phyloP scores from a whole-genome alignment of 371 early-diverging fungal species.

The Polyrhizophydium stewartii region DNA sequence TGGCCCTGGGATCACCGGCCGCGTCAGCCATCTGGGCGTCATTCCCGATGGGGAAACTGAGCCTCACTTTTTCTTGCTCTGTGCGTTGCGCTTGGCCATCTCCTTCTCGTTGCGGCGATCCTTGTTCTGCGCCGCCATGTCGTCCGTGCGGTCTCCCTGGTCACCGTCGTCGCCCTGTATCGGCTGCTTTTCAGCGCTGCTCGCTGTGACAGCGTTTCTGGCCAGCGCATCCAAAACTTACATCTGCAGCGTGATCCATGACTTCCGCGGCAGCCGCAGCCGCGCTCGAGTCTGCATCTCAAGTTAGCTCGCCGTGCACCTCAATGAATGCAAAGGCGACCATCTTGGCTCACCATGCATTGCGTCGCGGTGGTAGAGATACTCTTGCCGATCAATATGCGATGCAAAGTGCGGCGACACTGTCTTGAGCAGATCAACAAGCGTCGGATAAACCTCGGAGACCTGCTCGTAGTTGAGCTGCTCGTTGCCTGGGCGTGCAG shows the following conservation, averaged over 20 bases:
- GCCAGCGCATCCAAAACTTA: neutral
- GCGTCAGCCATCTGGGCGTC: no score
- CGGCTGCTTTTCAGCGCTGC: no score
- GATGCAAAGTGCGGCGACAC: constrained; percentile 35
- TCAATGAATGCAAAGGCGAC: no score
- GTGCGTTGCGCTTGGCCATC: neutral
- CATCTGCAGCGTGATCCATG: constrained; percentile 1
- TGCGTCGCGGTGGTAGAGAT: constrained; percentile 10
- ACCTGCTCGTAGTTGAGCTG: constrained; percentile 42
- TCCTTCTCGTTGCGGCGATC: constrained; percentile 3
- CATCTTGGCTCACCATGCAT: no score
- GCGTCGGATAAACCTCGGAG: constrained; percentile 29
- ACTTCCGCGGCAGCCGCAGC: constrained; percentile 3
- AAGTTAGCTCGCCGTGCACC: neutral
- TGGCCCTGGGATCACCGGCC: constrained; percentile 16
- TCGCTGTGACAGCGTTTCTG: no score
- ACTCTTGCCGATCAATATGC: constrained; percentile 45
- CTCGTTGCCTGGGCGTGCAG: constrained; percentile 41
- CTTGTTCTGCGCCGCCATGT: neutral
- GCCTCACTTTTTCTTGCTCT: constrained; percentile 15
- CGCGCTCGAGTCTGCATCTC: neutral
- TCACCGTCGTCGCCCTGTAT: constrained; percentile 4
- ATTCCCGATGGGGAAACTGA: no score
- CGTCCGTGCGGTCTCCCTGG: constrained; percentile 7
- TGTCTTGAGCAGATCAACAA: constrained; percentile 35